phyloP scores from a whole-genome alignment of 805 yeast genomes.

The Starmerella tilneyi region DNA sequence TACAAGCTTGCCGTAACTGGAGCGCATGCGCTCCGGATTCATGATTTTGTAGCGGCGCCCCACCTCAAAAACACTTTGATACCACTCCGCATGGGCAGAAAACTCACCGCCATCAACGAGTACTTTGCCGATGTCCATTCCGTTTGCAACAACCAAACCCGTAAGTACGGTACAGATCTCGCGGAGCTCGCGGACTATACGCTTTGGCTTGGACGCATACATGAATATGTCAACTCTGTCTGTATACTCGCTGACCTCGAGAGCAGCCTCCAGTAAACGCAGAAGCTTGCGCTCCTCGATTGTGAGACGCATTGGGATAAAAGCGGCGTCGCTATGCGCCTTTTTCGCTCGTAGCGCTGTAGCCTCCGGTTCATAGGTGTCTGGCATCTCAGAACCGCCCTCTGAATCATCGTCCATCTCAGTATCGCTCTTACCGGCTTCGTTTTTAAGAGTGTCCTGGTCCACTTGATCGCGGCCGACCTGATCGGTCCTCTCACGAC shows the following conservation, averaged over 20 bases:
- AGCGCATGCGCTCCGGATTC: conserved; percentile 76
- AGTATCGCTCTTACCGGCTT: not conserved
- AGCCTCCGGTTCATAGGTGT: not conserved
- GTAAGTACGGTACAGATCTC: conserved; percentile 72
- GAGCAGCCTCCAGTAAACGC: conserved; percentile 60
- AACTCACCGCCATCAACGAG: conserved; percentile 54
- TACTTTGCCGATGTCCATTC: conserved; percentile 57
- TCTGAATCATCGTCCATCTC: conserved; percentile 12
- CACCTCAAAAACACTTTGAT: conserved; percentile 57
- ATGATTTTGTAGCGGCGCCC: conserved; percentile 73
- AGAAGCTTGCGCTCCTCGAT: conserved; percentile 59
- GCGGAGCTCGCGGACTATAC: conserved; percentile 60
- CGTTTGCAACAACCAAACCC: conserved; percentile 68
- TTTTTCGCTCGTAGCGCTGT: not conserved
- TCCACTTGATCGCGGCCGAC: no score
- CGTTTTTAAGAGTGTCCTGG: not conserved
- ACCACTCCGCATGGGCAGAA: conserved; percentile 63
- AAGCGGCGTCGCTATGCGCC: conserved; percentile 36
- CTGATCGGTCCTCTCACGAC: no score
- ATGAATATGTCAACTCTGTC: conserved; percentile 64
- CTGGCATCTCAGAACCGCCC: conserved; percentile 7
- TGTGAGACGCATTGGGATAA: conserved; percentile 60
- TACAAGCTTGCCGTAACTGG: conserved; percentile 66
- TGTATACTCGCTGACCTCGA: conserved; percentile 69
- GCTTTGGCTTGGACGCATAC: conserved; percentile 54